Evolutionary conservation across 1,284 basidiomycete species (phyloP), one percentile per base, ranked within the genome.

Genomic region (Apiotrichum siamense): DNA sequence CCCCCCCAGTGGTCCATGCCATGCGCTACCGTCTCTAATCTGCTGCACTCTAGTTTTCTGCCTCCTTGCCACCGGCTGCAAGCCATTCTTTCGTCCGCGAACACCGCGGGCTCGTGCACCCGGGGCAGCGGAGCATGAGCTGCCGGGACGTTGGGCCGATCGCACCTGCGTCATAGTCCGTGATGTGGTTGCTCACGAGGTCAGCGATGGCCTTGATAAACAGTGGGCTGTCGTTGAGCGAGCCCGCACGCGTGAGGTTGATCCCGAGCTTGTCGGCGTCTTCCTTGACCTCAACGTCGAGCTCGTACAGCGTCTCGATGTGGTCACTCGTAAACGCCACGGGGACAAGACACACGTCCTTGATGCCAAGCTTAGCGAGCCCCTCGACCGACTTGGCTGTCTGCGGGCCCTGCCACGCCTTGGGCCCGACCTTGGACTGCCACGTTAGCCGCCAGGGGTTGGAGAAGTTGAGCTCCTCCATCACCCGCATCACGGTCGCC

Each of bases 291-390:
- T 99, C 96, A 49, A 93, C 75, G 74, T 99, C 96, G 43, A 98
- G 80, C 76, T 98, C 96, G 70, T 87, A 98, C 41, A 99, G 79
- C 23, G 96, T 99, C 77, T 99, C 96, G 67, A 99, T 97, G 74
- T 98, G 96, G 76, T 99, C 96, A 69, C 86, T 91, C 18, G 96
- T 99, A 76, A 99, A 99, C 18, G 96, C 94, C 57, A 99, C 92
- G 1, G 96, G 96, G 2, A 99, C 84, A 29, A 96, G 79, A 46
- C 97, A 80, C n/a, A 84, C 83, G 60, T 82, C 83, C 75, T 94
- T 97, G 71, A 83, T 82, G 18, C 91, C 92, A 40, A 88, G 78
- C 58, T 89, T 84, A 35, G 89, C 89, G 47, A 96, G 81, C 13
- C 94, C 96, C 70, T 97, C 91, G 67, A 99, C 76, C 29, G 92